phyloP scores from a whole-genome alignment of 192 early-diverging fungal species.

The Radiomyces spectabilis region DNA sequence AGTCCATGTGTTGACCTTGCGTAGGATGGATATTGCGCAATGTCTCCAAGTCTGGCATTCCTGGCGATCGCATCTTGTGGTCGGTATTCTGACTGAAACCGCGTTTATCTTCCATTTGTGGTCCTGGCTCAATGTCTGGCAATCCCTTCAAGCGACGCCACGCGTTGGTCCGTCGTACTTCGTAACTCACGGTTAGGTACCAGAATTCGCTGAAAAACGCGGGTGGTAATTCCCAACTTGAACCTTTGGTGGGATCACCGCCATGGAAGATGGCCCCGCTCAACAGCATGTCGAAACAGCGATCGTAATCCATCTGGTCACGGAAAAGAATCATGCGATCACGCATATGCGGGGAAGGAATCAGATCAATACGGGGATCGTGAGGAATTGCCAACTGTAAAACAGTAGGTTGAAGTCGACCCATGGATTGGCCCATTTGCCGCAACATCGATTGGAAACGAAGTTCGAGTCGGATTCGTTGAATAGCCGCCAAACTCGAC shows the following conservation, averaged over 20 bases:
- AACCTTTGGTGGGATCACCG: slow-evolving; percentile 22
- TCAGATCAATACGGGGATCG: slow-evolving; percentile 25
- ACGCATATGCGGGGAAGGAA: slow-evolving; percentile 20
- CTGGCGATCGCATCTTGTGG: too few relatives aligned
- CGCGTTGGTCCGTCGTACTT: slow-evolving; percentile 10
- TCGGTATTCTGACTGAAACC: too few relatives aligned
- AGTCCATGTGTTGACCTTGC: too few relatives aligned
- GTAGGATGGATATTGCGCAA: too few relatives aligned
- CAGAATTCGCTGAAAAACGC: slow-evolving; percentile 21
- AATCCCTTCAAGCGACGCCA: slow-evolving; percentile 19
- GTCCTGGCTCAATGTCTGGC: background rate
- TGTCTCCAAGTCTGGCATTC: too few relatives aligned
- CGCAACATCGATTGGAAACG: slow-evolving; percentile 7
- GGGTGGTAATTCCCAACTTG: slow-evolving; percentile 19
- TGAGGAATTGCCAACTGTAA: slow-evolving; percentile 19
- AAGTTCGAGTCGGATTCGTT: slow-evolving; percentile 16
- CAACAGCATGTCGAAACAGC: slow-evolving; percentile 14
- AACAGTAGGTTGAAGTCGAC: slow-evolving; percentile 9
- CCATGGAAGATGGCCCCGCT: slow-evolving; percentile 15
- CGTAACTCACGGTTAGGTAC: slow-evolving; percentile 12
- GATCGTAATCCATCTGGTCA: slow-evolving; percentile 22
- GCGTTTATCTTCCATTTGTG: too few relatives aligned
- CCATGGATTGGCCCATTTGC: background rate
- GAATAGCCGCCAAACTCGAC: slow-evolving; percentile 14
- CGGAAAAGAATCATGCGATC: slow-evolving; percentile 30